Conservation (phyloP, 768 basidiomycete genomes). For the Pleurotus tuoliensis region DNA sequence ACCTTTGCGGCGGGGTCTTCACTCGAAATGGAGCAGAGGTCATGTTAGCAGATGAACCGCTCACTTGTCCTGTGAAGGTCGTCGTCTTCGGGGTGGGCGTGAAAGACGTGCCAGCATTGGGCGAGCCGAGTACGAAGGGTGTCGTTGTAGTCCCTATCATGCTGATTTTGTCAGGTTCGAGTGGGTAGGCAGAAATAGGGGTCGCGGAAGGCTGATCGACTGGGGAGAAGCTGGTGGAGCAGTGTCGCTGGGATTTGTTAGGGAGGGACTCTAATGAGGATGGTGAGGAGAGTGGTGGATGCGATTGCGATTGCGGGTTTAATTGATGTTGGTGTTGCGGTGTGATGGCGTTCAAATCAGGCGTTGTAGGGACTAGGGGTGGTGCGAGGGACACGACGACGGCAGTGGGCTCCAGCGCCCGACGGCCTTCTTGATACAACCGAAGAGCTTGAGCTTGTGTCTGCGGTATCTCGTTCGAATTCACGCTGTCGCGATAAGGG, state of each 20-base stretch:
- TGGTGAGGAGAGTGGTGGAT: constrained; percentile 24
- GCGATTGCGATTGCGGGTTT: constrained; percentile 2
- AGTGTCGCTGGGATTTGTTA: constrained; percentile 10
- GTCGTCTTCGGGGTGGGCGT: background rate
- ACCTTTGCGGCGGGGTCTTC: background rate
- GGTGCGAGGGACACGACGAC: constrained; percentile 19
- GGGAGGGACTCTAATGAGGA: constrained; percentile 29
- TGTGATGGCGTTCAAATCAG: background rate
- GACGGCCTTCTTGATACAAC: constrained; percentile 16
- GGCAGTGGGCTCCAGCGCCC: constrained; percentile 25
- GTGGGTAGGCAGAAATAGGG: constrained; percentile 16
- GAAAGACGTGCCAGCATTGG: background rate
- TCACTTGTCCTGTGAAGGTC: background rate
- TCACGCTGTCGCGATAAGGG: constrained; percentile 4
- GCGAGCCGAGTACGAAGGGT: background rate
- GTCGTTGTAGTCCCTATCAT: constrained; percentile 8
- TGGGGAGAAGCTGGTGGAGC: constrained; percentile 22
- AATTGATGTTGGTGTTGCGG: background rate
- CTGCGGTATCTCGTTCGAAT: constrained; percentile 8
- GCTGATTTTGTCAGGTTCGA: constrained; percentile 3
- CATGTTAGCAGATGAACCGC: background rate
- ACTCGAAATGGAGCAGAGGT: background rate
- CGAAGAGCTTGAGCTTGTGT: constrained; percentile 15
- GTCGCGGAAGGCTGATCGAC: constrained; percentile 19
- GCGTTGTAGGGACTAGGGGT: background rate